Evolutionary conservation across 2,329 filamentous ascomycete genomes (phyloP).

Genomic region (Capronia americana): DNA sequence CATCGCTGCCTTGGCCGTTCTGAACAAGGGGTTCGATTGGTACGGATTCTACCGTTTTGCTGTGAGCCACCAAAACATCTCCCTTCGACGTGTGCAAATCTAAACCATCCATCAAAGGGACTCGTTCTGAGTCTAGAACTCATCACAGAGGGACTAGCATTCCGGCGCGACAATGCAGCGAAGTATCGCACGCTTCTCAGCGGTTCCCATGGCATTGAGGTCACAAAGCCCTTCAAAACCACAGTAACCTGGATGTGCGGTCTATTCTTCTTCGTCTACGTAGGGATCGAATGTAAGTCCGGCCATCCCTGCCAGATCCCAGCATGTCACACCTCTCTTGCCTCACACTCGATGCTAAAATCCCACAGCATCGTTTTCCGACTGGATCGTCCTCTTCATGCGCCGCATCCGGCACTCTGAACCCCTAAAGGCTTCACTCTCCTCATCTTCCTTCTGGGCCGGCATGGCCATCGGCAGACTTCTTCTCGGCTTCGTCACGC

Average conservation of each 20-base stretch:
- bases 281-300: conserved; percentile 49
- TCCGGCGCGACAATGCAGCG: conserved; percentile 46
- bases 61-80: conserved; percentile 41
- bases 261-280: conserved; percentile 53
- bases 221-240: conserved; percentile 12
- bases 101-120: conserved; percentile 5
- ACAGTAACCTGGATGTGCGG: conserved; percentile 52
- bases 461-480: conserved; percentile 54
- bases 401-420: conserved; percentile 48
- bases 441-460: conserved; percentile 54
- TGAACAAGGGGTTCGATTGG: conserved; percentile 43
- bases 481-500: conserved; percentile 44
- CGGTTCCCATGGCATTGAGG: conserved; percentile 15
- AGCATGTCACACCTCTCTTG: neutral
- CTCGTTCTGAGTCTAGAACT: conserved; percentile 17
- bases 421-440: conserved; percentile 48
- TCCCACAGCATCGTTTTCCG: conserved; percentile 48
- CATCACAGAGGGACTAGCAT: conserved; percentile 44
- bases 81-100: neutral
- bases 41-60: conserved; percentile 50
- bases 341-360: neutral
- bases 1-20: conserved; percentile 45
- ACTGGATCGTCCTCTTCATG: conserved; percentile 58
- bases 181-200: conserved; percentile 39
- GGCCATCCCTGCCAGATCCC: conserved; percentile 7